Evolutionary conservation across 2,329 filamentous ascomycete species (phyloP).

Genomic region (Knoxdaviesia capensis): DNA sequence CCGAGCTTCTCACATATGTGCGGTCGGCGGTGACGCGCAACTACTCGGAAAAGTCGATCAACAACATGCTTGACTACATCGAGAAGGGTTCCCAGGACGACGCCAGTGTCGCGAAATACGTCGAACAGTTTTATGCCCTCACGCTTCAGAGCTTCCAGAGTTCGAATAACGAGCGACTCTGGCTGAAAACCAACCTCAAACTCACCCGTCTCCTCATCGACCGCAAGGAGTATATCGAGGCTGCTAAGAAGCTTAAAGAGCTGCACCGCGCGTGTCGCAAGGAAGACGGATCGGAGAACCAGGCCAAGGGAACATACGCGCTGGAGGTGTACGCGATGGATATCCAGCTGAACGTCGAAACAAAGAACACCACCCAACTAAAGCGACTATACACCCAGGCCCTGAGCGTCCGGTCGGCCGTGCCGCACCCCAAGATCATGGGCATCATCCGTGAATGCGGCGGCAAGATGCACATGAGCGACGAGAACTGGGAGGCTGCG

Average conservation of each 20-base stretch:
- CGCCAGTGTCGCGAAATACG: conserved; percentile 53
- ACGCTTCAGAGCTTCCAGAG: conserved; percentile 90
- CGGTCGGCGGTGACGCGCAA: conserved; percentile 93
- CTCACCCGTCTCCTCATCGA: conserved; percentile 80
- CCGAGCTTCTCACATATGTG: conserved; percentile 89
- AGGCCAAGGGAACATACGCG: conserved; percentile 89
- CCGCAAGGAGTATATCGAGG: conserved; percentile 64
- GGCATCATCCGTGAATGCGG: conserved; percentile 96
- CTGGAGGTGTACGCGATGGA: conserved; percentile 92
- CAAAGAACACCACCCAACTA: conserved; percentile 89
- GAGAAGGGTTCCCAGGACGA: conserved; percentile 69
- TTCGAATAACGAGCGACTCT: conserved; percentile 91
- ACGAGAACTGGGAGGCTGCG: conserved; percentile 97
- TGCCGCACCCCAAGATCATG: conserved; percentile 97
- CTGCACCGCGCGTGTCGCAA: conserved; percentile 76
- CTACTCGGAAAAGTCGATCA: conserved; percentile 98
- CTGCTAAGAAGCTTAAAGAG: conserved; percentile 70
- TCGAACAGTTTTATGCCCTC: conserved; percentile 88
- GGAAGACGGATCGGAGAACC: conserved; percentile 73
- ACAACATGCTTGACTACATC: conserved; percentile 96
- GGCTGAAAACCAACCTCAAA: conserved; percentile 98
- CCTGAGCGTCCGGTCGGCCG: conserved; percentile 82
- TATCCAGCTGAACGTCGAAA: conserved; percentile 97
- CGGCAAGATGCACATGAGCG: conserved; percentile 99
- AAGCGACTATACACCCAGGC: conserved; percentile 86